phyloP scores from a whole-genome alignment of 148 eudicot genomes.

The Cornus controversa region DNA sequence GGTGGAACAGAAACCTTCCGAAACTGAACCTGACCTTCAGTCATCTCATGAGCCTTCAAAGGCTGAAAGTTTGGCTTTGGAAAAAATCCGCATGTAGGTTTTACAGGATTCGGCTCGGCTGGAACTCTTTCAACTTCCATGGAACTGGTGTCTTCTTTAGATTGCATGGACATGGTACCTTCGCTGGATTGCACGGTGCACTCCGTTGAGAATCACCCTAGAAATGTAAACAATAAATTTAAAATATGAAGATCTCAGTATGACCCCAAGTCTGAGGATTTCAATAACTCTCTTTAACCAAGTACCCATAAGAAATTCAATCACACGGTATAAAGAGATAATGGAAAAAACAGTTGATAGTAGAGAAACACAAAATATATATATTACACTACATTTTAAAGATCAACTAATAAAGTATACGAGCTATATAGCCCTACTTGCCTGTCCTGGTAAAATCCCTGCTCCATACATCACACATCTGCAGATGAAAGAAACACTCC shows the following conservation, averaged over 20 bases:
- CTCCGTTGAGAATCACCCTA: not conserved
- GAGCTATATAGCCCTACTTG: too few relatives aligned
- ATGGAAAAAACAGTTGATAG: too few relatives aligned
- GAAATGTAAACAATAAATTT: too few relatives aligned
- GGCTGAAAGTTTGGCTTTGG: slow-evolving; percentile 58
- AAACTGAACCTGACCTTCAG: slow-evolving; percentile 67
- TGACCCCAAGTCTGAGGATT: not conserved
- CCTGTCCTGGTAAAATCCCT: too few relatives aligned
- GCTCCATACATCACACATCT: too few relatives aligned
- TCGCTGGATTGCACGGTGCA: slow-evolving; percentile 6
- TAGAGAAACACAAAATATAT: too few relatives aligned
- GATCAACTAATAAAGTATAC: too few relatives aligned
- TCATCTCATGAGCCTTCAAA: slow-evolving; percentile 75
- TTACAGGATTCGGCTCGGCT: slow-evolving; percentile 21
- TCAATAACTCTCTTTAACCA: too few relatives aligned
- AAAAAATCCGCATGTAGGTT: slow-evolving; percentile 21
- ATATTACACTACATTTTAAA: too few relatives aligned
- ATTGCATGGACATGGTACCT: slow-evolving; percentile 13
- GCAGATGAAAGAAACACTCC: too few relatives aligned
- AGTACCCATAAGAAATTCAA: not conserved
- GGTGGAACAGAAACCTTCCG: slow-evolving; percentile 65
- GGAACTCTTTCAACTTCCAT: slow-evolving; percentile 51
- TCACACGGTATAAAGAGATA: too few relatives aligned
- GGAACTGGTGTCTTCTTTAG: slow-evolving; percentile 21
- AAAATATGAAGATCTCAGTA: not conserved